Percentiles rank a stretch among this genome's conserved stretches.
These are phyloP conservation scores for Rhododendron mucronatum DNA, from an alignment of 148 eudicot genomes.

Conservation along the genomic window DNA sequence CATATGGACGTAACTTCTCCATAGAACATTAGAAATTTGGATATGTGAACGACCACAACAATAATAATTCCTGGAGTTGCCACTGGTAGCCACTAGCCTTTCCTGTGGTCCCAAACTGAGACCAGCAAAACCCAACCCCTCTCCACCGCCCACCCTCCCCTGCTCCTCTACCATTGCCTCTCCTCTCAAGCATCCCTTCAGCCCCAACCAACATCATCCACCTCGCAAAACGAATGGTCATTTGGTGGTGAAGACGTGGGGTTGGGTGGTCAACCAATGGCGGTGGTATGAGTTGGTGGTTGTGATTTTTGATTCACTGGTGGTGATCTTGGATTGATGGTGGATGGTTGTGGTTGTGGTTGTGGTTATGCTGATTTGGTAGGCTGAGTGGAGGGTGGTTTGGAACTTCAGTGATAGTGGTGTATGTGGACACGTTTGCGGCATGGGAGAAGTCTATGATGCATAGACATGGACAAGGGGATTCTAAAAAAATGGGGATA, in stretches of 20 bases:
- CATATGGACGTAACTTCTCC: too few species aligned
- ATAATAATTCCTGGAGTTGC: too few species aligned
- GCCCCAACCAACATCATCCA: neutral
- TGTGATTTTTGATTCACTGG: neutral
- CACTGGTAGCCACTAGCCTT: neutral
- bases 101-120: neutral
- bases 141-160: neutral
- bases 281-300: neutral
- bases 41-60: too few species aligned
- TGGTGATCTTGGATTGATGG: neutral
- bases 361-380: neutral
- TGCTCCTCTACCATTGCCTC: neutral
- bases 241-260: neutral
- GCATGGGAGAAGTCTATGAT: neutral
- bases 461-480: too few species aligned
- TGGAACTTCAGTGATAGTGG: neutral
- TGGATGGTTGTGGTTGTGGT: neutral
- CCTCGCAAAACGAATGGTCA: neutral
- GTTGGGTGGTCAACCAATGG: neutral
- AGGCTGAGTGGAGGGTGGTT: neutral
- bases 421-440: neutral
- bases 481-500: too few species aligned
- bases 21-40: too few species aligned
- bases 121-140: neutral
- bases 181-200: neutral